Evolutionary conservation across 2,329 filamentous ascomycete species (phyloP), one percentile per base, ranked within the genome.

Genomic region (Talaromyces sp.): DNA sequence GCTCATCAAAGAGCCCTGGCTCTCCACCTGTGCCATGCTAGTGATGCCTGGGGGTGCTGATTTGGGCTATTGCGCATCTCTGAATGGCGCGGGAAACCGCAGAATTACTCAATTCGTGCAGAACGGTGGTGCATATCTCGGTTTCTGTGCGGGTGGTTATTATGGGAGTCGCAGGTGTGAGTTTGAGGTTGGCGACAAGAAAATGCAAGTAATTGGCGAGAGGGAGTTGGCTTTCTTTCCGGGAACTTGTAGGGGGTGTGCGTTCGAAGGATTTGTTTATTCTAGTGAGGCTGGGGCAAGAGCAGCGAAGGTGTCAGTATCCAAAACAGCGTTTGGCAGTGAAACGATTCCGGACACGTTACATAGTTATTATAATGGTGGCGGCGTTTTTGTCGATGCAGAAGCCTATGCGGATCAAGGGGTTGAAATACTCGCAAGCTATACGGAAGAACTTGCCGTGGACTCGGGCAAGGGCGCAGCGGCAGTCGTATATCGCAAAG

Each of bases 41-140:
- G 93, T 98, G 2, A 87, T 99, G 61, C 95, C 95, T 1, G 95
- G 95, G 24, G 95, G 95, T 37, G 94, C 92, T n/a, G 95, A 99
- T 74, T 83, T 96, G 60, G 92, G 90, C 59, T 99, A 97, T 77
- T 96, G 93, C 77, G 88, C 90, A 33, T 88, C 87, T 2, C 84
- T 99, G 68, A 95, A 98, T 75, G 95, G 95, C 41, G 83, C 88
- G 61, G 95, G 94, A 1, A 99, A 98, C 76, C 85, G 90, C 41
- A 85, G 87, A 69, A 97, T 99, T 76, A 82, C 84, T 63, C 89
- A 94, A 70, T 99, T 90, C 73, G 92, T 99, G 59, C 90, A 92
- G 66, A 84, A 87, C 35, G 95, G 95, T 33, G 95, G 95, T 16
- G 83, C 86, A 0, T 99, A 95, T 74, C 84, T 99, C 1, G 95